phyloP scores from a whole-genome alignment of 202 grass and related monocot species.

The Brachypodium distachyon region DNA sequence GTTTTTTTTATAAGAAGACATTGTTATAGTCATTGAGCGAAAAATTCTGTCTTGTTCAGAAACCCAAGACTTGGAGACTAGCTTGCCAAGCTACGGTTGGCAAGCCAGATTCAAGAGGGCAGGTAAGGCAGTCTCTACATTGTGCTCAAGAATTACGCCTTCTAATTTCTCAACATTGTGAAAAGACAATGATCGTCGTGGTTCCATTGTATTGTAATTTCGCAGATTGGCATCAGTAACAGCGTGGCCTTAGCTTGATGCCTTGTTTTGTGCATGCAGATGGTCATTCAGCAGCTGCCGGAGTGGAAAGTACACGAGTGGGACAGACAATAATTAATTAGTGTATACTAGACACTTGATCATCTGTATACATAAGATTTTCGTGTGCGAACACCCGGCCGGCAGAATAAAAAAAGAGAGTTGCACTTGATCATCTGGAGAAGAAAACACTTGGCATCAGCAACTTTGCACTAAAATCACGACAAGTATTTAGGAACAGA shows the following conservation, averaged over 20 bases:
- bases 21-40: too few species aligned
- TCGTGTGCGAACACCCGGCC: too few species aligned
- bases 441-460: too few species aligned
- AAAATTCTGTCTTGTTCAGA: slow-evolving; percentile 35
- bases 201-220: background rate
- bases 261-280: slow-evolving; percentile 27
- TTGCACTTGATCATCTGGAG: too few species aligned
- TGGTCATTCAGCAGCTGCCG: slow-evolving; percentile 89
- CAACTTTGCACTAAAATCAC: too few species aligned
- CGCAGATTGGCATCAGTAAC: background rate
- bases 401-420: too few species aligned
- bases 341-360: too few species aligned
- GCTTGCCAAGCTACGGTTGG: slow-evolving; percentile 85
- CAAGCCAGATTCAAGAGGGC: slow-evolving; percentile 70
- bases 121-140: slow-evolving; percentile 25
- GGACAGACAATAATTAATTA: slow-evolving; percentile 42
- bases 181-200: background rate
- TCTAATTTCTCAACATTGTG: background rate
- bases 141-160: background rate
- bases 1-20: too few species aligned
- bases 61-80: slow-evolving; percentile 89
- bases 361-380: too few species aligned
- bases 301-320: slow-evolving; percentile 86
- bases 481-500: too few species aligned
- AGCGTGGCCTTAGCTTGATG: background rate